Conservation (phyloP, 139 green algal species). For the Bryopsis sp. region DNA sequence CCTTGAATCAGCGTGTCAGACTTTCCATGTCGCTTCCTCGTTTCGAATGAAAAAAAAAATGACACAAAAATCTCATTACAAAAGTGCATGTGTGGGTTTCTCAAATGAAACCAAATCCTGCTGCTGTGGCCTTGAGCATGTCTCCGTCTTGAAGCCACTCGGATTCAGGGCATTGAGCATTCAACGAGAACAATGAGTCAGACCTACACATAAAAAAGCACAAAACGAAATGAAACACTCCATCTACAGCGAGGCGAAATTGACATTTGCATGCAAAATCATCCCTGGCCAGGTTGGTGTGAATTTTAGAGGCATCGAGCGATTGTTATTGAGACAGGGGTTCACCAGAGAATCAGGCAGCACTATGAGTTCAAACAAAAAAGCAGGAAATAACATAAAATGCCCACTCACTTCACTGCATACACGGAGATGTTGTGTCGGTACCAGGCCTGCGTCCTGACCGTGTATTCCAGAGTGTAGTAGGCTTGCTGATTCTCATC, state of each 20-base stretch:
- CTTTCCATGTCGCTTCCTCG: background rate
- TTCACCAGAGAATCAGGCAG: no score
- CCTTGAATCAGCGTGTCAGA: background rate
- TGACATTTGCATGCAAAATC: no score
- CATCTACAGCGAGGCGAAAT: no score
- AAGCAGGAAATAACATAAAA: background rate
- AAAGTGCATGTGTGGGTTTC: background rate
- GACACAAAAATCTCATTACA: background rate
- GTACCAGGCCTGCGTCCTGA: slow-evolving; percentile 46
- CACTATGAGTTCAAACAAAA: background rate
- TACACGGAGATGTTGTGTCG: slow-evolving; percentile 77
- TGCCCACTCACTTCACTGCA: slow-evolving; percentile 26
- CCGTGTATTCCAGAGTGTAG: slow-evolving; percentile 73
- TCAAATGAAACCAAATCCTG: slow-evolving; percentile 26
- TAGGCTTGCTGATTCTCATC: slow-evolving; percentile 37
- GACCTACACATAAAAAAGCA: no score
- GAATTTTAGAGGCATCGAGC: no score
- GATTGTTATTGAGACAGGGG: no score
- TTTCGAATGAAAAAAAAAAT: background rate
- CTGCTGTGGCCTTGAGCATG: slow-evolving; percentile 22
- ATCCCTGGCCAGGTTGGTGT: no score
- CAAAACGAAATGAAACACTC: no score
- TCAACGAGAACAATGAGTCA: slow-evolving; percentile 66
- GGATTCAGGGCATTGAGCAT: slow-evolving; percentile 51
- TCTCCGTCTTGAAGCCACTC: slow-evolving; percentile 33